Evolutionary conservation across 768 basidiomycete genomes (phyloP).

Genomic region (Cubamyces sp.): DNA sequence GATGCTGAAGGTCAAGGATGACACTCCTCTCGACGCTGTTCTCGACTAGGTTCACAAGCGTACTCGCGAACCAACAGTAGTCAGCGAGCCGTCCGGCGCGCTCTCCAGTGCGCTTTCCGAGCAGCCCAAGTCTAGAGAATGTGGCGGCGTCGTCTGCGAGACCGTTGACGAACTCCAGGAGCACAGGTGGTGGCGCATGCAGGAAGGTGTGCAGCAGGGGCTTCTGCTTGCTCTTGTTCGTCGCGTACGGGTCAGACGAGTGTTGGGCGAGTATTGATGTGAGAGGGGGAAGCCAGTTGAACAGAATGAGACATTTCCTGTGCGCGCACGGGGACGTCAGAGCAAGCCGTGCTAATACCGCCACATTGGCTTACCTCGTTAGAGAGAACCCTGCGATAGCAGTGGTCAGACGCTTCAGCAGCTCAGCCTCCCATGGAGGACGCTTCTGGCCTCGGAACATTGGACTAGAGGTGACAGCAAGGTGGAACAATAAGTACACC

Average conservation of each 20-base stretch:
- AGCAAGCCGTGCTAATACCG: not conserved
- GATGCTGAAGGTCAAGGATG: slow-evolving; percentile 61
- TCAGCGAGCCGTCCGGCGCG: slow-evolving; percentile 77
- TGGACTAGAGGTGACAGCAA: slow-evolving; percentile 48
- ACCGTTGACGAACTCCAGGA: slow-evolving; percentile 77
- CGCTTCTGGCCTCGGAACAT: slow-evolving; percentile 51
- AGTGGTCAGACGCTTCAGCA: slow-evolving; percentile 62
- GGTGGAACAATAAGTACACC: slow-evolving; percentile 73
- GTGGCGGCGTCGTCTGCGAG: slow-evolving; percentile 81
- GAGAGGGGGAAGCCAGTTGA: slow-evolving; percentile 84
- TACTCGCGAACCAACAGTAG: slow-evolving; percentile 86
- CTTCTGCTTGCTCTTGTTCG: slow-evolving; percentile 36
- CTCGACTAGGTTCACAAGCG: slow-evolving; percentile 80
- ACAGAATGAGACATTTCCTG: slow-evolving; percentile 80
- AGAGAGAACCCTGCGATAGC: slow-evolving; percentile 74
- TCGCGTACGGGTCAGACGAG: slow-evolving; percentile 63
- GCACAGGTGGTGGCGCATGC: slow-evolving; percentile 80
- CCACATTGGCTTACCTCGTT: slow-evolving; percentile 54
- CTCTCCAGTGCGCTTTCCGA: slow-evolving; percentile 65
- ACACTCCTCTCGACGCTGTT: slow-evolving; percentile 80
- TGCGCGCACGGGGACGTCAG: not conserved
- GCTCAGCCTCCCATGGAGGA: slow-evolving; percentile 56
- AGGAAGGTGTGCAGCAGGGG: slow-evolving; percentile 77
- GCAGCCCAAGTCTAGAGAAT: slow-evolving; percentile 69
- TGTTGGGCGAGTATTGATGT: slow-evolving; percentile 74